Evolutionary conservation across 164 flowering plant species (phyloP).

Genomic region (Amborella trichopoda): DNA sequence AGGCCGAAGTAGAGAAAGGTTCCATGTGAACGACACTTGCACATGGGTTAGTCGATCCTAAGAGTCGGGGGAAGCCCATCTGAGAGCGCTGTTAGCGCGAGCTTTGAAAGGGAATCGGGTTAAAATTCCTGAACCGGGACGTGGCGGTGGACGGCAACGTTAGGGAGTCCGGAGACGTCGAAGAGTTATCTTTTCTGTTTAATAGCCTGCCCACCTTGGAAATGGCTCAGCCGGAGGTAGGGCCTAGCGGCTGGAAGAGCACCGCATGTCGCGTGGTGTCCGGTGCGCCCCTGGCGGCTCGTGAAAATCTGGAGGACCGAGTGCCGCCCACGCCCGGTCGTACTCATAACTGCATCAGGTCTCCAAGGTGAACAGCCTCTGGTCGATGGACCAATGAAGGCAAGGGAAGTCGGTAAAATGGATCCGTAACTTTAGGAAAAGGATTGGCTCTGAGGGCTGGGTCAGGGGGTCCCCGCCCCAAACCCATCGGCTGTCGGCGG

Average conservation of each 20-base stretch:
- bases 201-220: too few species aligned
- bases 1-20: constrained; percentile 6
- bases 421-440: constrained; percentile 3
- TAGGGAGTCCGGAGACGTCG: too few species aligned
- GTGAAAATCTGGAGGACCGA: neutral
- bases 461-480: too few species aligned
- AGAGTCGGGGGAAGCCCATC: too few species aligned
- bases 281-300: neutral
- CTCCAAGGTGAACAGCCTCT: constrained; percentile 8
- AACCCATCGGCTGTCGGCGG: too few species aligned
- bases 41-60: constrained; percentile 6
- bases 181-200: too few species aligned
- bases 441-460: too few species aligned
- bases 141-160: too few species aligned
- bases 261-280: neutral
- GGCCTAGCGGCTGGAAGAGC: neutral
- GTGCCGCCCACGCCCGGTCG: neutral
- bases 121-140: too few species aligned
- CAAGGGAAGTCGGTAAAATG: constrained; percentile 4
- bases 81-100: too few species aligned
- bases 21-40: constrained; percentile 6
- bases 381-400: constrained; percentile 4
- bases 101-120: neutral
- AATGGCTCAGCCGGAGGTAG: neutral
- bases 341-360: constrained; percentile 5